phyloP scores from a whole-genome alignment of 495 filamentous ascomycete species.

The Aspergillus wentii region DNA sequence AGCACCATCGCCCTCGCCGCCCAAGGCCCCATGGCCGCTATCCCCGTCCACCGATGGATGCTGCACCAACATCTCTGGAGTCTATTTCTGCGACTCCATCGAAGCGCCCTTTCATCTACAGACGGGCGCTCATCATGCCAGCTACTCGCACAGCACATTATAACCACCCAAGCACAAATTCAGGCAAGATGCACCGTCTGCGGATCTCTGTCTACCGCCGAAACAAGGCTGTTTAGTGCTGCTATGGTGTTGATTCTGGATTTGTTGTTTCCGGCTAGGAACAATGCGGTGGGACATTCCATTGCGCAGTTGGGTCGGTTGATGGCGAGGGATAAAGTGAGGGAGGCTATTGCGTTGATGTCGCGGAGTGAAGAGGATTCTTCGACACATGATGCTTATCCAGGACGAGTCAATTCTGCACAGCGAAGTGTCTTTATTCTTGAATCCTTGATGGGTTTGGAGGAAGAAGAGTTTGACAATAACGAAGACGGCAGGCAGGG shows the following conservation, averaged over 20 bases:
- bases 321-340: constrained; percentile 20
- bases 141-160: constrained; percentile 25
- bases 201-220: constrained; percentile 14
- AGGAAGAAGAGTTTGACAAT: constrained; percentile 12
- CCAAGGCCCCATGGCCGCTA: constrained; percentile 16
- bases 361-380: neutral
- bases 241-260: constrained; percentile 13
- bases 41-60: constrained; percentile 26
- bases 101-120: constrained; percentile 11
- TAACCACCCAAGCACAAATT: constrained; percentile 17
- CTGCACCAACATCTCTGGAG: constrained; percentile 30
- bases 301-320: constrained; percentile 13
- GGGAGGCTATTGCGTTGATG: constrained; percentile 20
- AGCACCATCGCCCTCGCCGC: constrained; percentile 17
- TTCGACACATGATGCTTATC: too few relatives aligned
- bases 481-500: too few relatives aligned
- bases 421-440: constrained; percentile 11
- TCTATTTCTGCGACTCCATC: constrained; percentile 23
- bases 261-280: constrained; percentile 11
- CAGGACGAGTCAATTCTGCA: neutral
- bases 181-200: constrained; percentile 20
- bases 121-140: constrained; percentile 13
- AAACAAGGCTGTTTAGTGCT: constrained; percentile 18
- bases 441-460: constrained; percentile 19
- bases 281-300: constrained; percentile 2